These are phyloP conservation scores for Sugiyamaella novakii DNA, from an alignment of 1,139 yeast genomes.

Conservation along the genomic window DNA sequence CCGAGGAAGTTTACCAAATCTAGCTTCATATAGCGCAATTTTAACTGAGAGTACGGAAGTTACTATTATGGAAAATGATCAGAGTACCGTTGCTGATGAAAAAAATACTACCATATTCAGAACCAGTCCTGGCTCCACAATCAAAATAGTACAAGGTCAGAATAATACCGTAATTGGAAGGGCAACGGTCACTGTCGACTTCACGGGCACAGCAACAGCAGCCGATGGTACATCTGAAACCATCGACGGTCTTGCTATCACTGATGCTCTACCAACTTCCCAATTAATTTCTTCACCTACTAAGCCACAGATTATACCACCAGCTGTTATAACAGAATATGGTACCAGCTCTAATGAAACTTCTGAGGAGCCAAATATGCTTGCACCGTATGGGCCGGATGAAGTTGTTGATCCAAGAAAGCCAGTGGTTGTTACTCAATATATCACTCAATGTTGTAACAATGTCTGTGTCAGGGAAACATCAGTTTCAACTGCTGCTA, in stretches of 20 bases:
- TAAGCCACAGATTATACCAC: conserved; percentile 9
- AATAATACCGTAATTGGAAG: conserved; percentile 4
- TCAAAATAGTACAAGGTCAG: conserved; percentile 3
- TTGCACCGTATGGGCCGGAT: conserved; percentile 15
- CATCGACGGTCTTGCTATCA: not conserved
- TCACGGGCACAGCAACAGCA: too few relatives aligned
- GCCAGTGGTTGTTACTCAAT: conserved; percentile 19
- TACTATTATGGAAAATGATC: not conserved
- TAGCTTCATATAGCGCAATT: conserved; percentile 1
- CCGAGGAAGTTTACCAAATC: not conserved
- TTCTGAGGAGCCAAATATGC: conserved; percentile 5
- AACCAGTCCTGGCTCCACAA: conserved; percentile 6
- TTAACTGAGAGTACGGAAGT: not conserved
- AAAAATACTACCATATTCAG: not conserved
- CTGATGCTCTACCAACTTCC: too few relatives aligned
- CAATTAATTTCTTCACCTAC: too few relatives aligned
- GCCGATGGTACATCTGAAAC: too few relatives aligned
- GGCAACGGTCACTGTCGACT: conserved; percentile 11
- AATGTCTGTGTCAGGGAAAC: conserved; percentile 24
- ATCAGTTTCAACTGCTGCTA: conserved; percentile 21
- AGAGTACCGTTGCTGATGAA: conserved; percentile 2
- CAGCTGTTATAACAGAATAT: conserved; percentile 14
- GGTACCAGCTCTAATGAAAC: conserved; percentile 10
- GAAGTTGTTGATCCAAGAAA: conserved; percentile 16
- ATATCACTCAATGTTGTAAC: conserved; percentile 27